phyloP scores from a whole-genome alignment of 305 asterid species.

The Fraxinus velutina region DNA sequence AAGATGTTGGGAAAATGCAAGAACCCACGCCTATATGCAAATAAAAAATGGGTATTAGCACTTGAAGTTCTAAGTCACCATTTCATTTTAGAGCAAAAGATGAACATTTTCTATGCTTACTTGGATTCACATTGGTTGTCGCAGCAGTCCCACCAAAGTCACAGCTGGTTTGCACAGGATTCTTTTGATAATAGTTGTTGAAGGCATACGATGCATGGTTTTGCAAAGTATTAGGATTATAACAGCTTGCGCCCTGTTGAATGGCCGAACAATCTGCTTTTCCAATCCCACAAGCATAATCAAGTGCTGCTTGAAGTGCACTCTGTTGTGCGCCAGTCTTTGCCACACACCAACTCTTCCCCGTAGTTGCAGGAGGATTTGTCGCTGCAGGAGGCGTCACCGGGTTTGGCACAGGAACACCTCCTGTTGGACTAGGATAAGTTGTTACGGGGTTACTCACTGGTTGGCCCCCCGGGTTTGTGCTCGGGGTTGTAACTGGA shows the following conservation, averaged over 20 bases:
- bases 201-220: constrained; percentile 81
- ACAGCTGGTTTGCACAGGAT: constrained; percentile 68
- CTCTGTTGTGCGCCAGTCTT: constrained; percentile 50
- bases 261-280: constrained; percentile 77
- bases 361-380: constrained; percentile 39
- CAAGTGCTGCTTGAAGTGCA: constrained; percentile 62
- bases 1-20: constrained; percentile 50
- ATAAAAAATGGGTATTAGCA: not conserved
- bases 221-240: constrained; percentile 53
- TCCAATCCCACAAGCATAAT: constrained; percentile 84
- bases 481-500: constrained; percentile 32
- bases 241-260: constrained; percentile 65
- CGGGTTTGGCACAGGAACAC: constrained; percentile 38
- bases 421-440: constrained; percentile 36
- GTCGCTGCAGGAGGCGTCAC: constrained; percentile 39
- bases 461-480: constrained; percentile 31
- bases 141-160: constrained; percentile 61
- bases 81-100: not conserved
- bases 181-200: constrained; percentile 69
- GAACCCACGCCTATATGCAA: constrained; percentile 63
- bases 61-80: not conserved
- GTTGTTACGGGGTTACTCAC: constrained; percentile 40
- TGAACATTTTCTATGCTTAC: not conserved
- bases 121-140: not conserved
- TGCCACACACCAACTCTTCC: constrained; percentile 88